Percentiles rank a stretch among this genome's conserved stretches.
Evolutionary conservation across 495 filamentous ascomycete genomes (phyloP).

Genomic region (Lasiosphaeria miniovina): DNA sequence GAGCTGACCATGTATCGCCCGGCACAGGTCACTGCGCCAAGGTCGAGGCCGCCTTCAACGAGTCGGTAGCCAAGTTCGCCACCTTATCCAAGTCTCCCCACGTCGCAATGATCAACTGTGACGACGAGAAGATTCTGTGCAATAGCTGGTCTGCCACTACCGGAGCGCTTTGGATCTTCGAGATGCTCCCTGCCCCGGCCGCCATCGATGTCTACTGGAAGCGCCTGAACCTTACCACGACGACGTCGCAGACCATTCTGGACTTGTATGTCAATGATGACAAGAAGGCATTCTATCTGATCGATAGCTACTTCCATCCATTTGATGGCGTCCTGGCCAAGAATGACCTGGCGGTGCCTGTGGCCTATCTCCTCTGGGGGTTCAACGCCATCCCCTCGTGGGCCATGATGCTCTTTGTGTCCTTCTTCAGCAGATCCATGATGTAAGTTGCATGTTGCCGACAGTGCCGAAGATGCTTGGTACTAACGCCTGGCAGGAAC

Average conservation of each 20-base stretch:
- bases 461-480: background rate
- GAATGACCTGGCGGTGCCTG: conserved; percentile 57
- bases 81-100: conserved; percentile 63
- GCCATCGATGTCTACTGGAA: conserved; percentile 62
- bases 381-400: conserved; percentile 57
- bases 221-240: conserved; percentile 62
- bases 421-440: conserved; percentile 73
- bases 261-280: conserved; percentile 61
- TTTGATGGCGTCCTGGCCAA: conserved; percentile 70
- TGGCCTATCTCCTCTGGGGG: conserved; percentile 74
- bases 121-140: conserved; percentile 75
- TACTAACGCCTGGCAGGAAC: conserved; percentile 35
- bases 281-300: conserved; percentile 53
- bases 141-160: conserved; percentile 72
- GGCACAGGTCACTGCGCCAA: conserved; percentile 43
- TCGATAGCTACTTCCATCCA: conserved; percentile 77
- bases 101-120: conserved; percentile 75
- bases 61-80: conserved; percentile 67
- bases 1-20: conserved; percentile 10
- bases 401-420: conserved; percentile 75
- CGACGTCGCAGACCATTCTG: conserved; percentile 59
- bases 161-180: conserved; percentile 69
- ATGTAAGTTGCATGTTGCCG: conserved; percentile 64
- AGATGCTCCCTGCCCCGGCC: conserved; percentile 50
- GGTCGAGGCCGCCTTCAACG: conserved; percentile 50